Conservation (phyloP, 768 basidiomycete genomes). For the Naematelia aurantialba region DNA sequence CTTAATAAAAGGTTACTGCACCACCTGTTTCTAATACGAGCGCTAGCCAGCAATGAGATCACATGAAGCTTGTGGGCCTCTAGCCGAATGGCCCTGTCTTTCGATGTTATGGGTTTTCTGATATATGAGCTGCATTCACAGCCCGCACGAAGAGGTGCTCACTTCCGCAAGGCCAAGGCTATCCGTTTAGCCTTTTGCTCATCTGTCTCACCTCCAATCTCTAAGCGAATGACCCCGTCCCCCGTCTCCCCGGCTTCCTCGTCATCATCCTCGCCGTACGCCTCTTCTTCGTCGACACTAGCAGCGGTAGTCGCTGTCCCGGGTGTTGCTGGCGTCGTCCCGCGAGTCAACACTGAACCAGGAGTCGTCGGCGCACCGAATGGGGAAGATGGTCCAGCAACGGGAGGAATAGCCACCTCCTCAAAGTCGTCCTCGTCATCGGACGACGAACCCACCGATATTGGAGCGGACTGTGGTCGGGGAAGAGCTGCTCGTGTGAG, state of each 20-base stretch:
- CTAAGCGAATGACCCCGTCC: slow-evolving; percentile 34
- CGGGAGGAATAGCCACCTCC: slow-evolving; percentile 37
- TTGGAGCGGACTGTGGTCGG: not conserved
- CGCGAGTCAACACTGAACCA: slow-evolving; percentile 11
- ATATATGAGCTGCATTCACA: not conserved
- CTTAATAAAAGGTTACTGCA: slow-evolving; percentile 77
- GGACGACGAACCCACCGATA: no score
- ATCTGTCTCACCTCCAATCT: slow-evolving; percentile 39
- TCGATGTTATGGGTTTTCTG: slow-evolving; percentile 48
- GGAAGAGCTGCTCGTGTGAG: no score
- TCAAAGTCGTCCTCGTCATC: slow-evolving; percentile 45
- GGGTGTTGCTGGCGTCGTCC: slow-evolving; percentile 13
- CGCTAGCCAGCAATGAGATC: slow-evolving; percentile 71
- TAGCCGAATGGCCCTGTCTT: slow-evolving; percentile 68
- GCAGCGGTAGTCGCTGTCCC: slow-evolving; percentile 27
- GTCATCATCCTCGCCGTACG: slow-evolving; percentile 16
- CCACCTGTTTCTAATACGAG: slow-evolving; percentile 73
- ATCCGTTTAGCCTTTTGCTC: slow-evolving; percentile 41
- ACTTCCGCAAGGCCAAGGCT: slow-evolving; percentile 39
- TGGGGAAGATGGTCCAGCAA: slow-evolving; percentile 36
- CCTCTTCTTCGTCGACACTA: slow-evolving; percentile 31
- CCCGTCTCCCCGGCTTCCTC: slow-evolving; percentile 20
- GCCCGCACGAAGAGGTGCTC: slow-evolving; percentile 9
- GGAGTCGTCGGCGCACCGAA: slow-evolving; percentile 25
- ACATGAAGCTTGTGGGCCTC: slow-evolving; percentile 88